These are phyloP conservation scores for Rhodotorula glutinis DNA, from an alignment of 1,284 basidiomycete genomes.

Conservation along the genomic window DNA sequence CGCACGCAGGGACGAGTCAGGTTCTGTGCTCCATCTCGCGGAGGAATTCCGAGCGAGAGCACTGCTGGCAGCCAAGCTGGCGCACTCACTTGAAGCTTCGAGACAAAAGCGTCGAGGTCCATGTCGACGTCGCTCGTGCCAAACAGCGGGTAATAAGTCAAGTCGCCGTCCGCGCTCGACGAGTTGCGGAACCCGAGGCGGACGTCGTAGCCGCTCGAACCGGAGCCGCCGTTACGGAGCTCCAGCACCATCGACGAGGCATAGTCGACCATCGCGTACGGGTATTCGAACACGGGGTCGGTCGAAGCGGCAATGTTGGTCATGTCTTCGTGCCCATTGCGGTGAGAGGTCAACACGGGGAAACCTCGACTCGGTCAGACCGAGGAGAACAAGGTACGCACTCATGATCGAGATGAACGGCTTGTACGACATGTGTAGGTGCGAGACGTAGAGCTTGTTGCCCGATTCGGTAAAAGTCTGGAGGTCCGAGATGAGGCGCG, in stretches of 20 bases:
- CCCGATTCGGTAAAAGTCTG: conserved; percentile 67
- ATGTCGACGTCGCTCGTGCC: conserved; percentile 57
- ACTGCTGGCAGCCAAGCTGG: not conserved
- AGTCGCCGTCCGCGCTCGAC: conserved; percentile 51
- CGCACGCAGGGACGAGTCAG: too few relatives aligned
- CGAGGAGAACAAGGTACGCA: conserved; percentile 63
- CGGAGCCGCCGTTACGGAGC: conserved; percentile 58
- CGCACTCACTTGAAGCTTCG: conserved; percentile 57
- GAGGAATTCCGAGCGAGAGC: too few relatives aligned
- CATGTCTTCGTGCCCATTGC: conserved; percentile 54
- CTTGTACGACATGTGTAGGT: conserved; percentile 51
- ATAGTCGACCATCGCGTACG: conserved; percentile 61
- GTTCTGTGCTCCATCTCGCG: too few relatives aligned
- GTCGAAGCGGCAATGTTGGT: conserved; percentile 56
- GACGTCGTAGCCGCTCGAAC: conserved; percentile 21
- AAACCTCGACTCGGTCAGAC: conserved; percentile 42
- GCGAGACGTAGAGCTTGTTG: conserved; percentile 70
- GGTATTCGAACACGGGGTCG: conserved; percentile 57
- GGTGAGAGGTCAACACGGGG: too few relatives aligned
- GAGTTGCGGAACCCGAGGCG: conserved; percentile 63
- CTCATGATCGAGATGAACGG: conserved; percentile 9
- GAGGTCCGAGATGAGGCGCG: conserved; percentile 65
- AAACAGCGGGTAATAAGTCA: conserved; percentile 43
- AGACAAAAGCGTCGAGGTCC: conserved; percentile 71
- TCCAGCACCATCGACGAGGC: conserved; percentile 74